Evolutionary conservation across 139 green algal genomes (phyloP), one percentile per base, ranked within the genome.

Genomic region (Micromonas pusilla): DNA sequence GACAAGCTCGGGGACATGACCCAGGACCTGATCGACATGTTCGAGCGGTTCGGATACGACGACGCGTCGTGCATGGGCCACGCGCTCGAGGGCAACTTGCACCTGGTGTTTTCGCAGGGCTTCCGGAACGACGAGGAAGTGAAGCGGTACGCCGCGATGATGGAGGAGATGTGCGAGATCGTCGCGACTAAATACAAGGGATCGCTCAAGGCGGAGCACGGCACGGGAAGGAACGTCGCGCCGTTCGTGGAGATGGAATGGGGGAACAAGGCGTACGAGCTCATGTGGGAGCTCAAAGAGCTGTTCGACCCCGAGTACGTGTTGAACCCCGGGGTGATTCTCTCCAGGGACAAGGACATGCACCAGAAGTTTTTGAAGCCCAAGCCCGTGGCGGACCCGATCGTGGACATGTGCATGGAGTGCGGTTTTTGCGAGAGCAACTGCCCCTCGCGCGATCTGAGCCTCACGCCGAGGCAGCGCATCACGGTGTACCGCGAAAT

Each of bases 221-320:
- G 92, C 74, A 97, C 93, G 0, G 94, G 94, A 2, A 86, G 94
- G 72, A 98, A 98, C 86, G 85, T 97, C 53, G 94, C 94, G 23
- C 91, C 94, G 1, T 98, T 92, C 83, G 93, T 98, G 31, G 94
- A 97, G 88, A 97, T 97, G 94, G 94, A 98, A 88, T 98, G 94
- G 94, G 92, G 92, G 75, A 87, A 66, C 66, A 88, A 88, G 78
- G 94, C 94, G 9, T 94, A 92, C 73, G 90, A 96, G 67, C 86
- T 98, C 19, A 98, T 98, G 94, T 98, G 94, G 94, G 86, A 96
- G 87, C 86, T 98, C 13, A 98, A 98, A 88, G 82, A 86, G 52
- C 82, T 98, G 72, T 98, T 98, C 81, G 94, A 98, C 87, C 93
- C 94, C 30, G 82, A 87, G 52, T 87, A 89, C 62, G 86, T 96